phyloP scores from a whole-genome alignment of 2,329 filamentous ascomycete genomes.

The Fusarium sp. region DNA sequence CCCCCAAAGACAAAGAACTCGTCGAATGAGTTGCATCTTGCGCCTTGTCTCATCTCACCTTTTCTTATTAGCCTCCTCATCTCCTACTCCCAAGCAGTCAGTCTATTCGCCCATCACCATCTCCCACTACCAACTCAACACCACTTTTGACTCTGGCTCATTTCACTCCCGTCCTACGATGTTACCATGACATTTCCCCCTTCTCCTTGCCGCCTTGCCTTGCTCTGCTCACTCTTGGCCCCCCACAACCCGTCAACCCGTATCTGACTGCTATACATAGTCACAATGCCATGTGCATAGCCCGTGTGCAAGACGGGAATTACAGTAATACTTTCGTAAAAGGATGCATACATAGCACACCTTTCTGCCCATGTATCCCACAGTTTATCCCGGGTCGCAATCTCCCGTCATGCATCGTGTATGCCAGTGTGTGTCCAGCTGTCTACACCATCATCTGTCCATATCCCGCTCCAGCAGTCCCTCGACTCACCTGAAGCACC shows the following conservation, averaged over 20 bases:
- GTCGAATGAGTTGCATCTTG: neutral
- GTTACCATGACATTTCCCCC: slow-evolving; percentile 32
- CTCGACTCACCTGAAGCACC: slow-evolving; percentile 44
- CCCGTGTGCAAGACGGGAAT: neutral
- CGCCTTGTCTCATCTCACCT: slow-evolving; percentile 9
- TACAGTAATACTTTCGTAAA: slow-evolving; percentile 1
- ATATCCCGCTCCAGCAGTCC: neutral
- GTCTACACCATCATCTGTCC: slow-evolving; percentile 4
- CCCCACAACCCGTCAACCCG: slow-evolving; percentile 24
- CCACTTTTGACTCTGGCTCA: slow-evolving; percentile 19
- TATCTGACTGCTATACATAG: slow-evolving; percentile 40
- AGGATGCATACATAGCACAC: neutral
- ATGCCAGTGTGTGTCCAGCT: slow-evolving; percentile 11
- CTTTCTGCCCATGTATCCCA: neutral
- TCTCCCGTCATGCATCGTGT: slow-evolving; percentile 5
- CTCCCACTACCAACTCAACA: slow-evolving; percentile 13
- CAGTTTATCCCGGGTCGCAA: neutral
- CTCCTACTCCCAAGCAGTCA: neutral
- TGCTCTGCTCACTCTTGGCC: slow-evolving; percentile 6
- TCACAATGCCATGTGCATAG: slow-evolving; percentile 22
- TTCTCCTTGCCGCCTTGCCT: slow-evolving; percentile 9
- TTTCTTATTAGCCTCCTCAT: slow-evolving; percentile 2
- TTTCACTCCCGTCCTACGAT: slow-evolving; percentile 21
- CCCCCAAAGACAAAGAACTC: neutral
- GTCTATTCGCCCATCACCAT: slow-evolving; percentile 12